Conservation (phyloP, 352 stramenopile species). For the Phytophthora quininea region DNA sequence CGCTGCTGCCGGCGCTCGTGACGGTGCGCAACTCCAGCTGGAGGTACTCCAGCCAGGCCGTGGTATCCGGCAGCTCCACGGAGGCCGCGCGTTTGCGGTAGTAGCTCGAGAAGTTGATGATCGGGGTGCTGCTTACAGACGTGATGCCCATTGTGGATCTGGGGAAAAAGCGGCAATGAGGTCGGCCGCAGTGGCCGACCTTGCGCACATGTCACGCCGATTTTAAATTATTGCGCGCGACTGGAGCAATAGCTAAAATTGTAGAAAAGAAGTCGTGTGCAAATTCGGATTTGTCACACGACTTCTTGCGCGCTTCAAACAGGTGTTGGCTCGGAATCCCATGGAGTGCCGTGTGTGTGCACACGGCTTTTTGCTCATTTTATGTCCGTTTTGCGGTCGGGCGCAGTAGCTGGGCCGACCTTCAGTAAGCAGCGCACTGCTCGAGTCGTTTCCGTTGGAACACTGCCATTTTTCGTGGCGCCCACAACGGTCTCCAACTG, state of each 20-base stretch:
- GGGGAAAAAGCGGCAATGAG: conserved; percentile 23
- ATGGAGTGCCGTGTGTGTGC: too few relatives aligned
- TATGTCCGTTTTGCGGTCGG: too few relatives aligned
- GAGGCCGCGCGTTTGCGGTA: conserved; percentile 34
- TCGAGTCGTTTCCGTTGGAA: too few relatives aligned
- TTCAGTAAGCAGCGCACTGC: too few relatives aligned
- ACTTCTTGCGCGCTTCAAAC: too few relatives aligned
- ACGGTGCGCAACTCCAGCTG: conserved; percentile 24
- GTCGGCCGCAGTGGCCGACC: background rate
- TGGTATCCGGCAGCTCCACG: conserved; percentile 35
- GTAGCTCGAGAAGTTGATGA: conserved; percentile 37
- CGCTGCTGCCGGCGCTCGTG: background rate
- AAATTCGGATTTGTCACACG: too few relatives aligned
- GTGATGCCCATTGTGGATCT: conserved; percentile 20
- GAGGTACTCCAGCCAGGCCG: conserved; percentile 43
- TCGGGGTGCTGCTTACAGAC: conserved; percentile 20
- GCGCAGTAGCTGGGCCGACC: too few relatives aligned
- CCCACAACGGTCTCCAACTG: too few relatives aligned
- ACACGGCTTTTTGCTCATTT: too few relatives aligned
- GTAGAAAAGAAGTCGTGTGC: too few relatives aligned
- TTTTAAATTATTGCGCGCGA: conserved; percentile 20
- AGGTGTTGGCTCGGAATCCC: too few relatives aligned
- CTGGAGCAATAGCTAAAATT: conserved; percentile 26
- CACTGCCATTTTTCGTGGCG: too few relatives aligned
- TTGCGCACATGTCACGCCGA: background rate